Evolutionary conservation across 192 early-diverging fungal genomes (phyloP), one percentile per base, ranked within the genome.

Genomic region (Podila epigama): DNA sequence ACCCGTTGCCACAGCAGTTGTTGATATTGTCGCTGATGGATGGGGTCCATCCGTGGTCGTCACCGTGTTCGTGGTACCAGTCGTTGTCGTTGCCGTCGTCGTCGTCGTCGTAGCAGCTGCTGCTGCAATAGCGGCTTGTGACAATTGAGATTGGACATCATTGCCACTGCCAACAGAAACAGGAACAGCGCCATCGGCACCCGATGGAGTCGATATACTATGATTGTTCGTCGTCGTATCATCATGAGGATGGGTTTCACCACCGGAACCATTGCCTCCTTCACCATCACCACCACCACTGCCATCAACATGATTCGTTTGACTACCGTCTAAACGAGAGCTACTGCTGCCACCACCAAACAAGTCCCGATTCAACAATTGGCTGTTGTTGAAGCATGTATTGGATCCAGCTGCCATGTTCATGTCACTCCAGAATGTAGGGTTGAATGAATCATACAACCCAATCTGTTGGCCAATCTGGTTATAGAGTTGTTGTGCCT

Each of bases 401-500:
- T 58, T 75, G 42, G 59, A 8, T 15, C 60, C 73, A 5, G 63
- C 27, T 0, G 64, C 34, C 3, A 40, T 37, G 27, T 66, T 66
- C 57, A 72, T 66, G 16, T 68, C 73, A 3, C 37, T 31, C 73
- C 73, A 77, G 13, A 77, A 62, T 5, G 44, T 64, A 16, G 66
- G 66, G 18, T 68, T 68, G 29, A 77, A 64, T 4, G 73, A 59
- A 5, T 77, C 73, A 34, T 64, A 77, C 15, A 77, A 61, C 28
- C 66, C 61, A 18, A 68, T 64, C 29, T 63, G 65, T 41, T 75
- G 73, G 15, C 73, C 73, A 25, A 77, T 57, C 44, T 75, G 72
- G 25, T 63, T 68, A 31, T 58, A 68, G 16, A 75, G 31, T 48
- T 67, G 72, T n/a, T 75, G 70, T 13, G 52, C 22, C 41, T 71